Evolutionary conservation across 106 monocot genomes (phyloP), one percentile per base, ranked within the genome.

Genomic region (Dioscorea dumetorum): DNA sequence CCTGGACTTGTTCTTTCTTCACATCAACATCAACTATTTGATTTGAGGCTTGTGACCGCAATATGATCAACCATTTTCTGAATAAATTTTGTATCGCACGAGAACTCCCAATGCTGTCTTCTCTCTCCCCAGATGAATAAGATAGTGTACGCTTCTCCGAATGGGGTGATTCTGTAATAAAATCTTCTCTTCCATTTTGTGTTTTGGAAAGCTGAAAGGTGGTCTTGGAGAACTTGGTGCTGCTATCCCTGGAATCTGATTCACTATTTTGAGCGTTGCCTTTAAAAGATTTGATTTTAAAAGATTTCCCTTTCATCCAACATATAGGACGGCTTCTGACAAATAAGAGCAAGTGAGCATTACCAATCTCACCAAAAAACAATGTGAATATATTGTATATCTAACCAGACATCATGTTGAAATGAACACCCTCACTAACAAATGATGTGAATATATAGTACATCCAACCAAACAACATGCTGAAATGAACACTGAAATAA

Each of bases 211-310:
- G 72, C 23, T 81, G 72, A 61, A 82, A 53, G 64, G 76, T 33
- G 17, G 76, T 62, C 58, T 79, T 83, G 35, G 57, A 15, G 51
- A 64, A 62, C 62, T 75, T 88, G 50, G 78, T 78, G 33, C 63
- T 59, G 16, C 59, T 69, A 33, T 70, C 66, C 50, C 70, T 70
- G 50, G 61, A 66, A 35, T 72, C 61, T 60, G 70, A 58, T 66
- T 72, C 77, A 63, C 75, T 70, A 62, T 75, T 75, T 35, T 83
- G 83, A 20, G 74, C 66, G 76, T 62, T 83, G 22, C 83, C 72
- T 64, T 83, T 88, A 63, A 88, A 88, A 58, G 78, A 78, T n/a
- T 68, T 75, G 24, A 88, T 71, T 62, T 69, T 76, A 34, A 83
- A 72, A 73, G 22, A n/a, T 78, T 73, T 81, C 62, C 81, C 59